Percentiles rank a stretch among this genome's conserved stretches.
These are phyloP conservation scores for Fusarium keratoplasticum DNA, from an alignment of 2,329 filamentous ascomycete genomes.

Conservation along the genomic window DNA sequence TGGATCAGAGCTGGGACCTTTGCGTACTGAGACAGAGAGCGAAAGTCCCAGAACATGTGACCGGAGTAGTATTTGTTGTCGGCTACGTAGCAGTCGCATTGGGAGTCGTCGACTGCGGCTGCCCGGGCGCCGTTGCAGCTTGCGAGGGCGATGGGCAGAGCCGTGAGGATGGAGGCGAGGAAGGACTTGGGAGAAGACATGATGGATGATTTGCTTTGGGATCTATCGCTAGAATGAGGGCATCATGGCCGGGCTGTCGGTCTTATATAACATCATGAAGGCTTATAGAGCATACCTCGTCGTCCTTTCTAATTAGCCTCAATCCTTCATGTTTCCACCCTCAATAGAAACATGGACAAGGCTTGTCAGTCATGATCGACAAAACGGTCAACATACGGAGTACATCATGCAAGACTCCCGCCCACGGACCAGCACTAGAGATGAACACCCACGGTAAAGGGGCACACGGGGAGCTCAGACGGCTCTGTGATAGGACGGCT, in stretches of 20 bases:
- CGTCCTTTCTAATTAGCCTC: background rate
- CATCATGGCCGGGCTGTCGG: background rate
- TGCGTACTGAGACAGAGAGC: slow-evolving; percentile 43
- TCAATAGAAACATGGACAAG: background rate
- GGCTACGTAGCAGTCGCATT: slow-evolving; percentile 48
- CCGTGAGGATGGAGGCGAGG: slow-evolving; percentile 21
- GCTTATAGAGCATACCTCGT: background rate
- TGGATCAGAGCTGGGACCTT: slow-evolving; percentile 47
- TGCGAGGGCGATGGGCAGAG: slow-evolving; percentile 32
- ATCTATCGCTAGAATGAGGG: background rate
- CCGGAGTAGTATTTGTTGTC: slow-evolving; percentile 39
- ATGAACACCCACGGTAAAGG: slow-evolving; percentile 1
- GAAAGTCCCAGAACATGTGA: slow-evolving; percentile 48
- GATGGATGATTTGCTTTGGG: slow-evolving; percentile 4
- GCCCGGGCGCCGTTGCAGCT: background rate
- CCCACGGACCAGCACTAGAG: background rate
- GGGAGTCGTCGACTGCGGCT: slow-evolving; percentile 29
- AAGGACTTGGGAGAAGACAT: slow-evolving; percentile 38
- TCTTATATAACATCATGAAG: slow-evolving; percentile 8
- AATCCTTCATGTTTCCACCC: background rate
- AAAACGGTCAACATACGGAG: background rate
- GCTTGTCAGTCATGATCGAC: background rate
- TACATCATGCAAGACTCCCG: background rate
- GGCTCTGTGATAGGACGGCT: slow-evolving; percentile 11
- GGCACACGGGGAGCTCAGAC: background rate